These are phyloP conservation scores for Kwoniella shivajii DNA, from an alignment of 1,284 basidiomycete species.

Conservation along the genomic window DNA sequence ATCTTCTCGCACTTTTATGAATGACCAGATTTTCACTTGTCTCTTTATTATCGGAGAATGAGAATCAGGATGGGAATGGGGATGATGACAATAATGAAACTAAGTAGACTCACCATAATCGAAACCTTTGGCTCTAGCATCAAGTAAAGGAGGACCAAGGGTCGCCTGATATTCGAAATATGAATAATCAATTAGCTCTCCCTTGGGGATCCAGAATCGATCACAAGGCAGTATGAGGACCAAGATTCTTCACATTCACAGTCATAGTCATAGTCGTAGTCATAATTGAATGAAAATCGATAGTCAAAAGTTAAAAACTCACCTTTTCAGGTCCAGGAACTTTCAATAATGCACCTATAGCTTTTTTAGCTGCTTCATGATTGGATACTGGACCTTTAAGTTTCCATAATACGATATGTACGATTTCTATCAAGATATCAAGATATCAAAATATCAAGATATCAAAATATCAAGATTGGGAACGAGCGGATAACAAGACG, in stretches of 20 bases:
- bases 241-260: too few species aligned
- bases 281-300: neutral
- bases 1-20: too few species aligned
- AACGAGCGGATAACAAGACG: too few species aligned
- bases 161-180: too few species aligned
- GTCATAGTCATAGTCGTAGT: too few species aligned
- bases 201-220: too few species aligned
- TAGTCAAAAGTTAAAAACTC: constrained; percentile 2
- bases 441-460: too few species aligned
- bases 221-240: too few species aligned
- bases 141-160: constrained; percentile 47
- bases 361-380: constrained; percentile 30
- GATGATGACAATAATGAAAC: neutral
- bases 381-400: constrained; percentile 33
- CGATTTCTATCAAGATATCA: constrained; percentile 43
- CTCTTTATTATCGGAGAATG: too few species aligned
- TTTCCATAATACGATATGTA: constrained; percentile 53
- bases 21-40: too few species aligned
- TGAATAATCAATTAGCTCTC: too few species aligned
- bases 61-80: neutral
- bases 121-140: constrained; percentile 49
- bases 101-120: constrained; percentile 39
- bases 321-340: constrained; percentile 45
- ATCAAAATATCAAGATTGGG: too few species aligned
- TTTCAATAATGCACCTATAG: constrained; percentile 39